Percentiles rank a stretch among this genome's conserved stretches.
These are phyloP conservation scores for Haplosporangium sp. DNA, from an alignment of 371 early-diverging fungal species.

Conservation along the genomic window DNA sequence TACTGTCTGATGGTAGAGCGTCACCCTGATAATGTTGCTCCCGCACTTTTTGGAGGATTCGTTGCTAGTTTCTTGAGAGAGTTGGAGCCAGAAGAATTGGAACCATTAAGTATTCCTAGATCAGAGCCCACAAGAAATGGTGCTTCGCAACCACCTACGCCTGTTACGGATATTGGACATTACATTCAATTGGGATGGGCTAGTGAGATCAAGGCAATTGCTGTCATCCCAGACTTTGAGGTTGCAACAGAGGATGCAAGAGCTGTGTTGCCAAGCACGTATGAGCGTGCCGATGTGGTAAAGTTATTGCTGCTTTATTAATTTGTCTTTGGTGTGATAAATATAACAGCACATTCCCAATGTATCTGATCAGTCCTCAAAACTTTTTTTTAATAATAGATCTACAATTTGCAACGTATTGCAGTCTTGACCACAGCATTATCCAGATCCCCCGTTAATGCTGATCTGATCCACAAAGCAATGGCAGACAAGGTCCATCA, in stretches of 20 bases:
- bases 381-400: slow-evolving; percentile 55
- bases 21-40: slow-evolving; percentile 97
- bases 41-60: slow-evolving; percentile 94
- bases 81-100: slow-evolving; percentile 64
- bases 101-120: slow-evolving; percentile 64
- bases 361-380: not conserved
- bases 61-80: slow-evolving; percentile 84
- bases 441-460: slow-evolving; percentile 72
- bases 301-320: slow-evolving; percentile 37
- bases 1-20: slow-evolving; percentile 91
- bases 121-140: slow-evolving; percentile 65
- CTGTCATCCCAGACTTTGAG: slow-evolving; percentile 92
- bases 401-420: slow-evolving; percentile 94
- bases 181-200: slow-evolving; percentile 76
- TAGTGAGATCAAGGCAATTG: slow-evolving; percentile 82
- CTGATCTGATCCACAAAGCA: slow-evolving; percentile 85
- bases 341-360: not conserved
- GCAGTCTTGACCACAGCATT: slow-evolving; percentile 90
- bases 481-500: slow-evolving; percentile 97
- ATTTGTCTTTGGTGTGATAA: not conserved
- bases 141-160: slow-evolving; percentile 61
- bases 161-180: slow-evolving; percentile 76
- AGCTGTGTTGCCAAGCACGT: slow-evolving; percentile 83
- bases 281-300: slow-evolving; percentile 86
- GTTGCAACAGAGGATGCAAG: slow-evolving; percentile 93